Evolutionary conservation across 805 yeast species (phyloP).

Genomic region (Dipodascopsis uninucleata): DNA sequence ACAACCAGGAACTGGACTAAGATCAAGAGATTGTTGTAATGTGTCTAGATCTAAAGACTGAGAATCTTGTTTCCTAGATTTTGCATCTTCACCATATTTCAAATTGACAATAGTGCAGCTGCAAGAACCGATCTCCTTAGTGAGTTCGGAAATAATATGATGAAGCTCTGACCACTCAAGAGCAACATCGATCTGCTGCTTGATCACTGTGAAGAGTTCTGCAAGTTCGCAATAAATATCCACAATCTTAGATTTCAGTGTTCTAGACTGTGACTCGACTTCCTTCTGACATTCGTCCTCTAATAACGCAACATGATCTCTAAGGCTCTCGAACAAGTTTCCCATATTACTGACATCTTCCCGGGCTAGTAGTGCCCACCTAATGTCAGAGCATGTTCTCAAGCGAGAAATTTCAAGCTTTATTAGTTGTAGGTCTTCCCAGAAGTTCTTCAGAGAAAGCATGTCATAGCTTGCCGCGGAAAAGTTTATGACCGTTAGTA

Average conservation of each 20-base stretch:
- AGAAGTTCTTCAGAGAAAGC: no score
- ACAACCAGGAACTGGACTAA: slow-evolving; percentile 20
- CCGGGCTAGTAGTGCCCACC: slow-evolving; percentile 1
- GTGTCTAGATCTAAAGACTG: slow-evolving; percentile 4
- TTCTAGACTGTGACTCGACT: not conserved
- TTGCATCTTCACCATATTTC: not conserved
- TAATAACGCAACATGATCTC: not conserved
- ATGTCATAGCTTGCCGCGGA: no score
- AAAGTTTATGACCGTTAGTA: no score
- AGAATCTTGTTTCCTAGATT: not conserved
- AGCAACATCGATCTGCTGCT: slow-evolving; percentile 19
- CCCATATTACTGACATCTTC: not conserved
- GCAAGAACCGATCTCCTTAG: slow-evolving; percentile 11
- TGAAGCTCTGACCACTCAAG: slow-evolving; percentile 22
- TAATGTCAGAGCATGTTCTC: no score
- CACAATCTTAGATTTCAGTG: no score
- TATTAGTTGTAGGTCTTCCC: no score
- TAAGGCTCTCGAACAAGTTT: not conserved
- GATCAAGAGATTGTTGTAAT: slow-evolving; percentile 12
- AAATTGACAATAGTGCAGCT: slow-evolving; percentile 5
- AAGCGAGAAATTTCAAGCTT: no score
- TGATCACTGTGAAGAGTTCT: no score
- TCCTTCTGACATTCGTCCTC: not conserved
- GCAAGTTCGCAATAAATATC: no score
- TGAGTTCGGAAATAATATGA: slow-evolving; percentile 10